A percentile compares a stretch with the other conserved stretches of the same genome.
These are phyloP conservation scores for Aspergillus indologenus DNA, from an alignment of 495 filamentous ascomycete species.

Conservation along the genomic window DNA sequence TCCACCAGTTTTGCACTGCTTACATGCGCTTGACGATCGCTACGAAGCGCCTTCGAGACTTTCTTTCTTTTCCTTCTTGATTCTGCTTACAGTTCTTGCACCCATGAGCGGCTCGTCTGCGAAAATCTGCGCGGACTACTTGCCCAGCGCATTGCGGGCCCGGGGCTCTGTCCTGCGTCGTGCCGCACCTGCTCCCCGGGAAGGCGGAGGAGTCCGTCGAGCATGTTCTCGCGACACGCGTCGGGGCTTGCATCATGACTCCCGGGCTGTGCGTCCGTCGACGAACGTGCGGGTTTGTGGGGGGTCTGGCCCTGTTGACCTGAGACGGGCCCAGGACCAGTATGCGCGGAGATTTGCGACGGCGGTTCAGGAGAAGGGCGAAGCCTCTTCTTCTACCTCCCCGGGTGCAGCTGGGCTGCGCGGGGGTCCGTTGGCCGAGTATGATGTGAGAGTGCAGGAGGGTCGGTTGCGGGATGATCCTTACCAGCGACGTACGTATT, in stretches of 20 bases:
- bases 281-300: neutral
- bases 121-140: slow-evolving; percentile 34
- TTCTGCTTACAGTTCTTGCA: neutral
- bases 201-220: slow-evolving; percentile 12
- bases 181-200: slow-evolving; percentile 3
- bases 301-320: neutral
- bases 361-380: slow-evolving; percentile 9
- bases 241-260: slow-evolving; percentile 13
- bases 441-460: slow-evolving; percentile 70
- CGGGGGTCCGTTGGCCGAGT: slow-evolving; percentile 78
- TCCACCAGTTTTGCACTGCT: neutral
- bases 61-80: neutral
- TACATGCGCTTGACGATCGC: slow-evolving; percentile 8
- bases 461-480: slow-evolving; percentile 79
- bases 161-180: slow-evolving; percentile 20
- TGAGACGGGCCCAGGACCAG: neutral
- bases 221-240: slow-evolving; percentile 13
- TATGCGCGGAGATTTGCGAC: slow-evolving; percentile 20
- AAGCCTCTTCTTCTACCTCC: neutral
- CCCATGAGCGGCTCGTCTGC: slow-evolving; percentile 35
- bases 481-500: slow-evolving; percentile 78
- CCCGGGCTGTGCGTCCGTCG: neutral
- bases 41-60: neutral
- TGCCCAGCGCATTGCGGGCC: slow-evolving; percentile 32
- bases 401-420: slow-evolving; percentile 11